These are phyloP conservation scores for Bolboschoenus planiculmis DNA, from an alignment of 176 grass and related monocot genomes.

Conservation along the genomic window DNA sequence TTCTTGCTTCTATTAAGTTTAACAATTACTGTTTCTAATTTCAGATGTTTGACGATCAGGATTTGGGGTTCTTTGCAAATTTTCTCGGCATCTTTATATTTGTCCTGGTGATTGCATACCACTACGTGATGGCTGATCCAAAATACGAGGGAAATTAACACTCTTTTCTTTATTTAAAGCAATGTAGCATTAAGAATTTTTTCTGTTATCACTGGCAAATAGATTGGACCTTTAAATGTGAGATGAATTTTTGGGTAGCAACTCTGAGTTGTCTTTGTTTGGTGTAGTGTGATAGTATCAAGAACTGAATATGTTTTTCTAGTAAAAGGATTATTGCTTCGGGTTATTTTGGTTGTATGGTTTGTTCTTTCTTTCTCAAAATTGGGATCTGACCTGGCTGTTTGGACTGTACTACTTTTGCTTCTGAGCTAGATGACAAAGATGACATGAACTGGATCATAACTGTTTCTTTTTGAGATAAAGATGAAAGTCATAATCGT, in stretches of 20 bases:
- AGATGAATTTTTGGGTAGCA: slow-evolving; percentile 12
- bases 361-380: background rate
- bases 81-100: slow-evolving; percentile 92
- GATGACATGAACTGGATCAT: background rate
- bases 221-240: background rate
- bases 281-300: slow-evolving; percentile 1
- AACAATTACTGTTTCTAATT: background rate
- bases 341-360: background rate
- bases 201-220: slow-evolving; percentile 3
- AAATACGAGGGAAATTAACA: slow-evolving; percentile 73
- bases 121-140: slow-evolving; percentile 77
- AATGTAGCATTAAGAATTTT: background rate
- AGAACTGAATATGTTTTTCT: background rate
- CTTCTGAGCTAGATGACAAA: background rate
- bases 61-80: slow-evolving; percentile 90
- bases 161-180: background rate
- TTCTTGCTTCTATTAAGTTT: slow-evolving; percentile 4
- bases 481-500: too few relatives aligned
- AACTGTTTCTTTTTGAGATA: too few relatives aligned
- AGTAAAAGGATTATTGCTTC: background rate
- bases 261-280: background rate
- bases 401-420: background rate
- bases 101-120: slow-evolving; percentile 62
- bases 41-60: slow-evolving; percentile 94
- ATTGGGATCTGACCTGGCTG: background rate